Conservation (phyloP, 768 basidiomycete genomes). For the Ramaria rubella region DNA sequence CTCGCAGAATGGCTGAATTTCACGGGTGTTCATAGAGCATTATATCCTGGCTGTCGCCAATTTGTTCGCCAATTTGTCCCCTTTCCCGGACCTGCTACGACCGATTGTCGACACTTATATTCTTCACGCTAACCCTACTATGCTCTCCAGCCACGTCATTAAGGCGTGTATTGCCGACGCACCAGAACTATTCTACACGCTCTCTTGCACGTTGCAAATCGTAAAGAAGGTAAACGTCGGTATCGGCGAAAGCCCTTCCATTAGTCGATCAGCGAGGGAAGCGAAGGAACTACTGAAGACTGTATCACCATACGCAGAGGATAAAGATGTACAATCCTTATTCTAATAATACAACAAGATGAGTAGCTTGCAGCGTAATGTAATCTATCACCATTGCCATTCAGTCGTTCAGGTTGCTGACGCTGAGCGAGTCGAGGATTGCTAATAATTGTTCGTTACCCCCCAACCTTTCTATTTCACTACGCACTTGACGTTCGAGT, state of each 20-base stretch:
- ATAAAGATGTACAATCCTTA: conserved; percentile 22
- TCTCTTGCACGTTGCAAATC: conserved; percentile 53
- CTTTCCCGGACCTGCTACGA: conserved; percentile 53
- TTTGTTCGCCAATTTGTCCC: conserved; percentile 57
- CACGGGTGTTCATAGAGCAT: conserved; percentile 41
- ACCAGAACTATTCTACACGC: conserved; percentile 58
- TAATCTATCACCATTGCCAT: too few species aligned
- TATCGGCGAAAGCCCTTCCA: conserved; percentile 59
- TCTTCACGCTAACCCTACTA: conserved; percentile 11
- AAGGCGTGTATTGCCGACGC: conserved; percentile 29
- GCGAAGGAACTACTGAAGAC: conserved; percentile 61
- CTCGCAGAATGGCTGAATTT: not conserved
- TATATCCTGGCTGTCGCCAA: conserved; percentile 60
- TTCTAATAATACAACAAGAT: not conserved
- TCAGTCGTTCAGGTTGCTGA: conserved; percentile 17
- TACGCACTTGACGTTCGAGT: conserved; percentile 59
- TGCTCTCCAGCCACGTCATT: conserved; percentile 51
- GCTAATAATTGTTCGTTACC: conserved; percentile 62
- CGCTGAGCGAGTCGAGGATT: conserved; percentile 48
- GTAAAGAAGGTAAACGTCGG: conserved; percentile 70
- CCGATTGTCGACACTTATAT: conserved; percentile 45
- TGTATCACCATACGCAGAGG: conserved; percentile 27
- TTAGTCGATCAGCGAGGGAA: conserved; percentile 77
- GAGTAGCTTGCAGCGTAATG: too few species aligned
- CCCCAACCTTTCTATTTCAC: conserved; percentile 67